Base-by-base conservation (phyloP, 352 stramenopile genomes). In the Phytophthora sp. region DNA sequence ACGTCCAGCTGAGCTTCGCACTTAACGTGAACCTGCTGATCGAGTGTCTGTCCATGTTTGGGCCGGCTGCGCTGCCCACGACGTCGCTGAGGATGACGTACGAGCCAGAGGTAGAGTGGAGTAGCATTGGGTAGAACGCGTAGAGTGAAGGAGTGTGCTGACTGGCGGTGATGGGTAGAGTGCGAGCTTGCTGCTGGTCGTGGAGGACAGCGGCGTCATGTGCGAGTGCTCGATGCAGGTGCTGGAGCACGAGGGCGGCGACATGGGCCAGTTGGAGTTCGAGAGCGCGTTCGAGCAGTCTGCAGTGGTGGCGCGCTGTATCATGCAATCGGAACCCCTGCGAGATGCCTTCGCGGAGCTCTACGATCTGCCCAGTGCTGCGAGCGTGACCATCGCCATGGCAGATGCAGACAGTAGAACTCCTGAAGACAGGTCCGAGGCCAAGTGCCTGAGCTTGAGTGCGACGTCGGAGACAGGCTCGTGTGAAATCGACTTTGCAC, bases 191-290 rank as follows among this genome's bases (percentile, higher is more conserved):
- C 62, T 87, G 54, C 58, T 94, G 30, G 76, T 91, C 10, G 77
- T 94, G n/a, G 85, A 94, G 46, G 84, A 95, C 46, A 88, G 76
- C 54, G 87, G 87, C 31, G 82, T 94, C 34, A 89, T 95, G 54
- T 93, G 84, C 62, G 87, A 95, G 66, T 94, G 87, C 49, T 82
- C 82, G 35, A 88, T 95, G 63, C 85, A 91, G 52, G 84, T 89
- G 31, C 37, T 95, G 28, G 84, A 95, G 56, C 72, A 90, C 15
- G 87, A 95, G 54, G 70, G 75, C 26, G 82, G 87, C 53, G 87
- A 95, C 53, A 61, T 94, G 12, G 73, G 67, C 0, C 76, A 87
- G 28, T 55, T 89, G 26, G 84, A 91, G 65, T 94, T 95, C 39
- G 87, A 95, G 57, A 85, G 69, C 23, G 74, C 76, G 5, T 95